Evolutionary conservation across 257 asterid genomes (phyloP), one percentile per base, ranked within the genome.

Genomic region (Vinca minor): DNA sequence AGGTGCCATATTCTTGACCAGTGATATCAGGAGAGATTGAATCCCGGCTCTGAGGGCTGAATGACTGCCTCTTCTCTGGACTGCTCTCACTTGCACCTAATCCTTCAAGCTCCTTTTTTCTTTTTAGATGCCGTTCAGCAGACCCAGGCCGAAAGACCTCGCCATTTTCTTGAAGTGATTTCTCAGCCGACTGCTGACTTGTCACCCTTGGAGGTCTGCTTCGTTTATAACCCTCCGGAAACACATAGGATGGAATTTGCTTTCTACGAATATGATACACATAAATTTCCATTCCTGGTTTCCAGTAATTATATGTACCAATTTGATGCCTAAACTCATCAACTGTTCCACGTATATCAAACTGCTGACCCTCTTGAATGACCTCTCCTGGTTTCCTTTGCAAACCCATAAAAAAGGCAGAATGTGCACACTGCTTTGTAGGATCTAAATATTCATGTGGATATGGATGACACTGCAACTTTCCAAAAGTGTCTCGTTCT

Each of bases 291-390:
- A 87, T 94, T 46, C 95, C 96, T 1, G 94, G 95, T 63, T 83
- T 90, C 97, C 97, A 87, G 79, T 83, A 86, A 79, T 72, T 3
- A 74, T 87, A 94, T 21, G 82, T 80, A 67, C 74, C 76, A 72
- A 90, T 82, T 67, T 90, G 93, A 75, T 81, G 91, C 77, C 89
- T 83, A 74, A 94, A 94, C 74, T 86, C 95, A 21, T 90, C 99
- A 56, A 94, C 99, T 45, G 96, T 89, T 68, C 76, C 83, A 35
- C 99, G 94, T 32, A 94, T 87, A 75, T 94, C 99, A 75, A 94
- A 94, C 66, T 85, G 95, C 66, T 94, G 97, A 62, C 92, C 89
- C 71, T 90, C 97, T 78, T 86, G 94, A 75, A 85, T 75, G 10
- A 72, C 81, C 75, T 84, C 97, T 23, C 96, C 97, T 66, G 74